A percentile compares a stretch with the other conserved stretches of the same genome.
phyloP scores from a whole-genome alignment of 202 grass and related monocot species.

The Cymbopogon flexuosus region DNA sequence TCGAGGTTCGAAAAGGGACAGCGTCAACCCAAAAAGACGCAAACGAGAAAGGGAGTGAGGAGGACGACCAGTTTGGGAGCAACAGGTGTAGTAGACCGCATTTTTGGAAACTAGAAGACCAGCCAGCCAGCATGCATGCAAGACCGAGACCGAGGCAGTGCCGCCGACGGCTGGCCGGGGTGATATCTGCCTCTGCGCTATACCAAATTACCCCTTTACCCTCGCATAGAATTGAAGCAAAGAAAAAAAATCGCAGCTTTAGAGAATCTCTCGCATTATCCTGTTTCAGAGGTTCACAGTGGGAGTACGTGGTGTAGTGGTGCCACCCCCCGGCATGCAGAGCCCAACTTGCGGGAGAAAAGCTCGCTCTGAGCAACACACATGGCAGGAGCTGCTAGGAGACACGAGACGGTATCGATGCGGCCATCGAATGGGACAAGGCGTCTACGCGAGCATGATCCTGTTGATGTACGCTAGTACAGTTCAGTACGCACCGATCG shows the following conservation, averaged over 20 bases:
- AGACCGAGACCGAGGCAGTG: not conserved
- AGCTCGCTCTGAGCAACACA: too few species aligned
- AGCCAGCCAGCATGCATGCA: not conserved
- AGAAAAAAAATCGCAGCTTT: not conserved
- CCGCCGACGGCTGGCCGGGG: too few species aligned
- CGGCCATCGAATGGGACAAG: constrained; percentile 32
- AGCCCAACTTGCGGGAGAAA: not conserved
- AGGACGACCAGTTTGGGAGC: not conserved
- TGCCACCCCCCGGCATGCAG: not conserved
- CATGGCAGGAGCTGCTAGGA: not conserved
- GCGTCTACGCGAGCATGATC: not conserved
- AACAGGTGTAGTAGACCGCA: not conserved
- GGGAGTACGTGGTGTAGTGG: not conserved
- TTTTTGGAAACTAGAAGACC: not conserved
- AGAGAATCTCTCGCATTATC: not conserved
- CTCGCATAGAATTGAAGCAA: not conserved
- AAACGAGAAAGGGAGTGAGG: not conserved
- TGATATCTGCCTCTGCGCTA: not conserved
- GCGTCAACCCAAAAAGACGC: constrained; percentile 48
- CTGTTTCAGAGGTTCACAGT: not conserved
- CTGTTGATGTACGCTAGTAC: not conserved
- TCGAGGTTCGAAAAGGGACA: constrained; percentile 39
- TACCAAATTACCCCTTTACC: not conserved
- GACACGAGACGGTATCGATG: not conserved
- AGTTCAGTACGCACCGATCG: not conserved